Percentiles rank a stretch among this genome's conserved stretches.
phyloP scores from a whole-genome alignment of 116 monocot species.

The Trichopus zeylanicus region DNA sequence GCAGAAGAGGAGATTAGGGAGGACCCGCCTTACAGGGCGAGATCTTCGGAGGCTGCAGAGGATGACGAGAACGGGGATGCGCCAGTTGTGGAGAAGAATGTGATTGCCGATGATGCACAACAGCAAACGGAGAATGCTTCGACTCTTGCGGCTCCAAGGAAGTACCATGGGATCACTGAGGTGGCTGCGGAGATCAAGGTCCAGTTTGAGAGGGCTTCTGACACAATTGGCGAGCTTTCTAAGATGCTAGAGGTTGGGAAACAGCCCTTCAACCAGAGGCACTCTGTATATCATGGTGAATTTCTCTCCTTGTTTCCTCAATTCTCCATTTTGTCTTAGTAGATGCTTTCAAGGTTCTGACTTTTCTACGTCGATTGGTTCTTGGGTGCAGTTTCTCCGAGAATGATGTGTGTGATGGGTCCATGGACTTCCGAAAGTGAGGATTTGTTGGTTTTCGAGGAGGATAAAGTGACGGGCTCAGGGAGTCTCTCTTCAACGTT shows the following conservation, averaged over 20 bases:
- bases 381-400: constrained; percentile 27
- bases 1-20: constrained; percentile 15
- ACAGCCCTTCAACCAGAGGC: constrained; percentile 45
- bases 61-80: constrained; percentile 13
- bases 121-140: constrained; percentile 19
- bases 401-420: constrained; percentile 41
- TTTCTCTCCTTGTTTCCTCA: not conserved
- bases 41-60: constrained; percentile 14
- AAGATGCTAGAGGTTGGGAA: constrained; percentile 90
- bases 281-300: constrained; percentile 58
- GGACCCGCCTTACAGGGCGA: constrained; percentile 7
- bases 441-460: constrained; percentile 44
- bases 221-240: constrained; percentile 32
- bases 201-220: constrained; percentile 60
- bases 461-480: constrained; percentile 53
- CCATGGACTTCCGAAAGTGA: constrained; percentile 20
- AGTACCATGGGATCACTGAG: constrained; percentile 40
- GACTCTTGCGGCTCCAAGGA: constrained; percentile 8
- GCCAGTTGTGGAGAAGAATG: constrained; percentile 51
- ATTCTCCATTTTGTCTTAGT: not conserved
- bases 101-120: constrained; percentile 32
- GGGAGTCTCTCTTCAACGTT: constrained; percentile 75
- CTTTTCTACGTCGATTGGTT: too few relatives aligned
- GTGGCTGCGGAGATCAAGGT: constrained; percentile 52
- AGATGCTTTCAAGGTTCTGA: too few relatives aligned